Percentiles rank a stretch among this genome's conserved stretches.
phyloP scores from a whole-genome alignment of 2,329 filamentous ascomycete species.

The Penicillium sclerotigenum region DNA sequence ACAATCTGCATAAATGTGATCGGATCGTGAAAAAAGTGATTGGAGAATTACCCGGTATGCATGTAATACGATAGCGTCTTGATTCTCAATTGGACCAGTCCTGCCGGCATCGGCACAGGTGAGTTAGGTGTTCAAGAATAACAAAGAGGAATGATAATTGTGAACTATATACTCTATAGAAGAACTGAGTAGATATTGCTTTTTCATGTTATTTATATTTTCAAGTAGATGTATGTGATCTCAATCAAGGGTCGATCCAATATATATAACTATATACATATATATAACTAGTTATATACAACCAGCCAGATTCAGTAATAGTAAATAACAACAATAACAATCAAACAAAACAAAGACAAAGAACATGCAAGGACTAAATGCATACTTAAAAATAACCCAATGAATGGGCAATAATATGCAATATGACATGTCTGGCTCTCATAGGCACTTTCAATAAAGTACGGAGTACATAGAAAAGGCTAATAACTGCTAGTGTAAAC shows the following conservation, averaged over 20 bases:
- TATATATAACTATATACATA: not conserved
- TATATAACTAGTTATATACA: not conserved
- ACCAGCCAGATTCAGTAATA: not conserved
- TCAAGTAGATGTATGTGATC: not conserved
- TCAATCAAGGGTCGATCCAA: not conserved
- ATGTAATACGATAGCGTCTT: not conserved
- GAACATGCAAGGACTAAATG: conserved; percentile 4
- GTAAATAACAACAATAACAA: not conserved
- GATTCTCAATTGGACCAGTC: not conserved
- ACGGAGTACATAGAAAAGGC: not conserved
- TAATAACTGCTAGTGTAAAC: conserved; percentile 5
- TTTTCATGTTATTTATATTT: not conserved
- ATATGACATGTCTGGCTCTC: conserved; percentile 6
- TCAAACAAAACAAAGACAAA: not conserved
- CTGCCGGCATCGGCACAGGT: not conserved
- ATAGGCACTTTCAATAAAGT: not conserved
- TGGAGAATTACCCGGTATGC: not conserved
- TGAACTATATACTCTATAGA: not conserved
- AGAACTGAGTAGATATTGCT: not conserved
- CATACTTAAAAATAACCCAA: not conserved
- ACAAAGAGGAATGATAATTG: not conserved
- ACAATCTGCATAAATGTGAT: not conserved
- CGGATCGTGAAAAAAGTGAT: not conserved
- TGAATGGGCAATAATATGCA: conserved; percentile 4
- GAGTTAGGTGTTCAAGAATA: not conserved